Conservation (phyloP, 345 rosid species). For the Eucalyptus rudis region DNA sequence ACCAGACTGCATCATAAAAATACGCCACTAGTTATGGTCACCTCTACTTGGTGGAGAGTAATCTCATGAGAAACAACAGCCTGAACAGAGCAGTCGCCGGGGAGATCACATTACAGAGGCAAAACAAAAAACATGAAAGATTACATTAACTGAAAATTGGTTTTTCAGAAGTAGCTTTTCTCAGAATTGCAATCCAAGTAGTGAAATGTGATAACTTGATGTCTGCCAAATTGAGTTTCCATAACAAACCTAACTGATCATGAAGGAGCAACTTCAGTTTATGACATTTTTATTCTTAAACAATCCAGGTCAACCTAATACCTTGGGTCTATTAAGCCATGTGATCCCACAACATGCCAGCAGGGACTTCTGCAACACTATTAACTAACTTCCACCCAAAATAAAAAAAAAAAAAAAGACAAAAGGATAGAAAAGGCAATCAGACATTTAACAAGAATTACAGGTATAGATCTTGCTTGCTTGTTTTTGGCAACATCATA, state of each 20-base stretch:
- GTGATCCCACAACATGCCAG: not conserved
- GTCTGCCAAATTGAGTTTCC: not conserved
- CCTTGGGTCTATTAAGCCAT: not conserved
- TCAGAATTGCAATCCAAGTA: not conserved
- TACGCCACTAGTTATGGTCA: not conserved
- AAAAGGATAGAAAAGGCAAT: not conserved
- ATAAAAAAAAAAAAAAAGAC: no score
- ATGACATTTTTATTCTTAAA: not conserved
- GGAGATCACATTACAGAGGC: not conserved
- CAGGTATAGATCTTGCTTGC: not conserved
- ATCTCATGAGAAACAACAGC: not conserved
- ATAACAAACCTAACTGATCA: not conserved
- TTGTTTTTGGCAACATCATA: not conserved
- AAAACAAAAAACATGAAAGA: not conserved
- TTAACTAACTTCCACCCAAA: not conserved
- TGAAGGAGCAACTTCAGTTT: not conserved
- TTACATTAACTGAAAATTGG: not conserved
- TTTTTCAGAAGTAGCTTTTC: not conserved
- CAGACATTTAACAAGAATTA: not conserved
- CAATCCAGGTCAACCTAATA: not conserved
- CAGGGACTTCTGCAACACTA: not conserved
- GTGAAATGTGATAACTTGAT: not conserved
- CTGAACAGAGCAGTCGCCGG: not conserved
- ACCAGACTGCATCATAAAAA: slow-evolving; percentile 18
- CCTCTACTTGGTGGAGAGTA: not conserved